Percentiles rank a stretch among this genome's conserved stretches.
Conservation (phyloP, 78 protist species). For the Protostelium mycophagum region DNA sequence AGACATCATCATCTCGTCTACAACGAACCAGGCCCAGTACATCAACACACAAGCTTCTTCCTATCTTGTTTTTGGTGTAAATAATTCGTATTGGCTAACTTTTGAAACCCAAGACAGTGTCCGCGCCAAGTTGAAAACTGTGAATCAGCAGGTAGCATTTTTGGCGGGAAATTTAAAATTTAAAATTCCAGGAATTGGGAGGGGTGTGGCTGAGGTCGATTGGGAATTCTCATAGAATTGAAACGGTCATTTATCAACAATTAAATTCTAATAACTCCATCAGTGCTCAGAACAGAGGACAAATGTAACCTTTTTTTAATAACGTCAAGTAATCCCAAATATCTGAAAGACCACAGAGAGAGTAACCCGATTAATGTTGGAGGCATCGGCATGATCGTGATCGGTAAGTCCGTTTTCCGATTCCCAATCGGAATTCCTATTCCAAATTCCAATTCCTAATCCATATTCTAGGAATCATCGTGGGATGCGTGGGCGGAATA, state of each 20-base stretch:
- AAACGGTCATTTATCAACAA: neutral
- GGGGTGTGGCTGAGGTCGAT: neutral
- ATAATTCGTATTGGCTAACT: neutral
- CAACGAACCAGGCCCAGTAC: neutral
- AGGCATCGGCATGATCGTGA: neutral
- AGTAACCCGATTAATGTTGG: neutral
- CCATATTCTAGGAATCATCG: too few species aligned
- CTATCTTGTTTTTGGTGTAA: neutral
- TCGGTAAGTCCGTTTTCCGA: too few species aligned
- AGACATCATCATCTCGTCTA: neutral
- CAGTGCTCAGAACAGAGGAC: too few species aligned
- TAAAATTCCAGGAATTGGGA: neutral
- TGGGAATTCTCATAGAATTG: neutral
- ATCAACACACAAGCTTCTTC: neutral
- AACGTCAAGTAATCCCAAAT: neutral
- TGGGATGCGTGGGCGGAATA: neutral
- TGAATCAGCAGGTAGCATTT: neutral
- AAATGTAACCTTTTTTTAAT: too few species aligned
- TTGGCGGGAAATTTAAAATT: neutral
- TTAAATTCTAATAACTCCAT: neutral
- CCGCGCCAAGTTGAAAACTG: neutral
- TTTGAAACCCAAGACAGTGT: neutral
- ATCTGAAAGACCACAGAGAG: neutral
- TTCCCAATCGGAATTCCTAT: too few species aligned
- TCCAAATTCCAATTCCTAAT: too few species aligned